A percentile compares a stretch with the other conserved stretches of the same genome.
phyloP scores from a whole-genome alignment of 2,329 filamentous ascomycete genomes.

The Shiraia bambusicola region DNA sequence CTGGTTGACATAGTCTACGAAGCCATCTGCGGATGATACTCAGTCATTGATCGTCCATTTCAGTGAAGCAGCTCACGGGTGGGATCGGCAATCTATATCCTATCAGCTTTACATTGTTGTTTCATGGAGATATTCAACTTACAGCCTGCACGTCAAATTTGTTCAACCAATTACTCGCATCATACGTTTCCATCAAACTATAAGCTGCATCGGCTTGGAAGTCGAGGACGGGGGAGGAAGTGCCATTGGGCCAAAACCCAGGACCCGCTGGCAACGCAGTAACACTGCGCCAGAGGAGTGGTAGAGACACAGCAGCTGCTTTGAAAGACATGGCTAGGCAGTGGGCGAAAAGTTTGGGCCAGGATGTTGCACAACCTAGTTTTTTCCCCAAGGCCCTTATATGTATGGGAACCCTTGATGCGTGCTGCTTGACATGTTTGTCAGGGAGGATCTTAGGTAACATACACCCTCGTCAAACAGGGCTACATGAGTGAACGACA shows the following conservation, averaged over 20 bases:
- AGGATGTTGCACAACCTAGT: slow-evolving; percentile 9
- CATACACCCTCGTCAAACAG: slow-evolving; percentile 4
- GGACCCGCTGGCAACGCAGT: slow-evolving; percentile 25
- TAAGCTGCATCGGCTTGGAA: slow-evolving; percentile 23
- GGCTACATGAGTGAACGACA: no score
- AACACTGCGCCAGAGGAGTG: slow-evolving; percentile 23
- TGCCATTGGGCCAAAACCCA: slow-evolving; percentile 25
- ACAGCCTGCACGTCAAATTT: slow-evolving; percentile 41
- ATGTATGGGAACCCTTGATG: slow-evolving; percentile 2
- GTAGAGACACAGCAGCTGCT: slow-evolving; percentile 14
- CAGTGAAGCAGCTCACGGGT: slow-evolving; percentile 27
- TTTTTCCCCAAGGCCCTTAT: slow-evolving; percentile 13
- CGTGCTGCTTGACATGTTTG: slow-evolving; percentile 6
- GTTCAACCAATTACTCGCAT: slow-evolving; percentile 42
- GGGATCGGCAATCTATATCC: slow-evolving; percentile 36
- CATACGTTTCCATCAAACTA: slow-evolving; percentile 39
- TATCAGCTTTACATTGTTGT: slow-evolving; percentile 4
- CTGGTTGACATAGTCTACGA: slow-evolving; percentile 41
- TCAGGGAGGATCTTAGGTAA: slow-evolving; percentile 4
- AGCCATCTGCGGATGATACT: slow-evolving; percentile 30
- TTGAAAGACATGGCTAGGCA: slow-evolving; percentile 18
- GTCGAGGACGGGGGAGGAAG: slow-evolving; percentile 16
- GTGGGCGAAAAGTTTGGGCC: neutral
- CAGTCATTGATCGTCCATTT: neutral
- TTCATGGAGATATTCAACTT: neutral